phyloP scores from a whole-genome alignment of 2,329 filamentous ascomycete genomes.

The Trichoderma sp. region DNA sequence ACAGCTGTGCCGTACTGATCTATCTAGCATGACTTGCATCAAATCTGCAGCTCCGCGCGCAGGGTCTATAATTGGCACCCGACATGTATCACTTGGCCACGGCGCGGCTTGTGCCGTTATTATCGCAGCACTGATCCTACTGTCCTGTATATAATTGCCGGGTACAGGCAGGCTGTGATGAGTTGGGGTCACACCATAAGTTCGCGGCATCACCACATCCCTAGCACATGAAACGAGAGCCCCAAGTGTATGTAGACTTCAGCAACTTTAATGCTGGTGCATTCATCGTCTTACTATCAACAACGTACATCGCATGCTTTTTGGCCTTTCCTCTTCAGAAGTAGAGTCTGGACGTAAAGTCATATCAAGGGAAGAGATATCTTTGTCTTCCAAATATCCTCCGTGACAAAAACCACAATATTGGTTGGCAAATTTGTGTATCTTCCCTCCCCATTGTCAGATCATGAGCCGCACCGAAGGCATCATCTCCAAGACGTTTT shows the following conservation, averaged over 20 bases:
- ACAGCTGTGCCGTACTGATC: not conserved
- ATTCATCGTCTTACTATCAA: conserved; percentile 38
- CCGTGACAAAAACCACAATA: conserved; percentile 28
- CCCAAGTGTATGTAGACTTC: not conserved
- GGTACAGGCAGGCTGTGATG: not conserved
- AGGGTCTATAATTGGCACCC: not conserved
- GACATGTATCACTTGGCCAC: not conserved
- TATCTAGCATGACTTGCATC: not conserved
- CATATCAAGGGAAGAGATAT: conserved; percentile 23
- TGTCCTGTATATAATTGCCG: not conserved
- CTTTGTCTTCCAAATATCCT: conserved; percentile 16
- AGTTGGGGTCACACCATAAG: not conserved
- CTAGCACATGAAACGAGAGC: not conserved
- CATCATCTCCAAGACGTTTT: conserved; percentile 30
- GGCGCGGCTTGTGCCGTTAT: not conserved
- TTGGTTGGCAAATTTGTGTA: conserved; percentile 22
- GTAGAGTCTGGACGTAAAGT: conserved; percentile 19
- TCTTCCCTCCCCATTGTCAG: not conserved
- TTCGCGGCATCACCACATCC: not conserved
- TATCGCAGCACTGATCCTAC: not conserved
- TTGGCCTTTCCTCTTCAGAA: conserved; percentile 21
- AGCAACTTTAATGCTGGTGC: conserved; percentile 12
- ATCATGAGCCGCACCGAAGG: conserved; percentile 22
- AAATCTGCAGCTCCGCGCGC: not conserved
- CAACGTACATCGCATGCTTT: conserved; percentile 30